These are phyloP conservation scores for Erodium moschatum DNA, from an alignment of 441 rosid species.

Conservation along the genomic window DNA sequence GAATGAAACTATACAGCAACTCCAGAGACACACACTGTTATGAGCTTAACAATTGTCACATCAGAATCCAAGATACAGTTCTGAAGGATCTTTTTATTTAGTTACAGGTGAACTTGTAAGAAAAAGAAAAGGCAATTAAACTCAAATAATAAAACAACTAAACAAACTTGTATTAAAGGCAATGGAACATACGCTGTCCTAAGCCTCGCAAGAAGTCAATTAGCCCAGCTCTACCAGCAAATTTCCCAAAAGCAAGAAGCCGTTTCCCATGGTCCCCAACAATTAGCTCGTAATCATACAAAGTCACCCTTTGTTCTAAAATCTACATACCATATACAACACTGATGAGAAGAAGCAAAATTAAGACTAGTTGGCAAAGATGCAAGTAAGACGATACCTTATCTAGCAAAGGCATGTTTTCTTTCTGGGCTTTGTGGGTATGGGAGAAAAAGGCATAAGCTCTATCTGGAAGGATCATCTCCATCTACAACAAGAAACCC, in stretches of 20 bases:
- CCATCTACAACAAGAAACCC: conserved; percentile 37
- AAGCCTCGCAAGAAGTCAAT: conserved; percentile 69
- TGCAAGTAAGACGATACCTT: conserved; percentile 38
- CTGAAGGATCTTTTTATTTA: background rate
- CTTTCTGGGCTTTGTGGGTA: conserved; percentile 87
- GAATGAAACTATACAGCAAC: background rate
- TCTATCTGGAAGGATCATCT: conserved; percentile 74
- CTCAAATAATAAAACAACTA: background rate
- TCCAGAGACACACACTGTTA: background rate
- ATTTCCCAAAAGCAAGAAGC: conserved; percentile 79
- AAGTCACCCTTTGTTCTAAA: conserved; percentile 52
- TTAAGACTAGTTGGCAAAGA: background rate
- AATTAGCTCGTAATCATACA: conserved; percentile 87
- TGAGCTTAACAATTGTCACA: background rate
- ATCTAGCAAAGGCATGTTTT: conserved; percentile 80
- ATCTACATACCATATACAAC: conserved; percentile 32
- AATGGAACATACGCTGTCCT: conserved; percentile 56
- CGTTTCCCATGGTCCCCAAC: conserved; percentile 64
- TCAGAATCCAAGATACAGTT: background rate
- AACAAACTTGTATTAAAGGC: background rate
- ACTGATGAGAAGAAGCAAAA: conserved; percentile 10
- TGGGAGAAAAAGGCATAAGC: conserved; percentile 94
- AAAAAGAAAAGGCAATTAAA: background rate
- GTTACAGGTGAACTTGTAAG: background rate
- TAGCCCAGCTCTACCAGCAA: conserved; percentile 92